Percentiles rank a stretch among this genome's conserved stretches.
phyloP scores from a whole-genome alignment of 352 stramenopile genomes.

The Phytopythium chamaehyphon region DNA sequence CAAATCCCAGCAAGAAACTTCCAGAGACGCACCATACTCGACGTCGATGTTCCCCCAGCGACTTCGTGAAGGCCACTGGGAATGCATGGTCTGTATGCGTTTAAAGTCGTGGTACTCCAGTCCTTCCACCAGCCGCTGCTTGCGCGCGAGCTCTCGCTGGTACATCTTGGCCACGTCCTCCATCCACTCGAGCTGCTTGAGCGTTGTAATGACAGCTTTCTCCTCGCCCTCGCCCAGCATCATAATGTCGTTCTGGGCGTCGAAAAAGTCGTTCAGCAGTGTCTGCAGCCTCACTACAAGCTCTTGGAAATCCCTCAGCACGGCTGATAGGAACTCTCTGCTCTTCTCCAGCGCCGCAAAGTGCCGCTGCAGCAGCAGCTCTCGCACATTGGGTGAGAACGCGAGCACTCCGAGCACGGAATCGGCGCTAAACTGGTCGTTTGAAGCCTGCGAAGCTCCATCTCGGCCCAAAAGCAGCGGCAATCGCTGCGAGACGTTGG shows the following conservation, averaged over 20 bases:
- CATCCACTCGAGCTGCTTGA: slow-evolving; percentile 67
- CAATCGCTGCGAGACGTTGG: slow-evolving; percentile 59
- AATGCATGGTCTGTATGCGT: slow-evolving; percentile 30
- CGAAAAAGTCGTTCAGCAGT: slow-evolving; percentile 26
- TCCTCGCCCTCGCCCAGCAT: slow-evolving; percentile 16
- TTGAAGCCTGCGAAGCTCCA: background rate
- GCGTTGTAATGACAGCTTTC: slow-evolving; percentile 11
- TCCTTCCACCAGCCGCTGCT: slow-evolving; percentile 41
- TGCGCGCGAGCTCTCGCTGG: slow-evolving; percentile 57
- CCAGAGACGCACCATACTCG: slow-evolving; percentile 43
- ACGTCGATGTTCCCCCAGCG: slow-evolving; percentile 38
- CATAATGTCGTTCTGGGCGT: slow-evolving; percentile 13
- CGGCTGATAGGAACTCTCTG: slow-evolving; percentile 42
- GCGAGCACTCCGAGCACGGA: slow-evolving; percentile 40
- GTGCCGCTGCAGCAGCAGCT: slow-evolving; percentile 53
- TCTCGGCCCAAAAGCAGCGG: slow-evolving; percentile 26
- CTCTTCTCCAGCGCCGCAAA: slow-evolving; percentile 72
- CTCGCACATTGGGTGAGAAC: slow-evolving; percentile 28
- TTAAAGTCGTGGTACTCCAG: slow-evolving; percentile 48
- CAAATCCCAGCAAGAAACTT: background rate
- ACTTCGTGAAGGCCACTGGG: slow-evolving; percentile 37
- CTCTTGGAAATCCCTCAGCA: slow-evolving; percentile 47
- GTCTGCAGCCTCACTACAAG: slow-evolving; percentile 33
- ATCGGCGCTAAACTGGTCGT: slow-evolving; percentile 4
- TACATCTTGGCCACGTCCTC: slow-evolving; percentile 66